phyloP scores from a whole-genome alignment of 345 rosid species.

The Dipteronia dyeriana region DNA sequence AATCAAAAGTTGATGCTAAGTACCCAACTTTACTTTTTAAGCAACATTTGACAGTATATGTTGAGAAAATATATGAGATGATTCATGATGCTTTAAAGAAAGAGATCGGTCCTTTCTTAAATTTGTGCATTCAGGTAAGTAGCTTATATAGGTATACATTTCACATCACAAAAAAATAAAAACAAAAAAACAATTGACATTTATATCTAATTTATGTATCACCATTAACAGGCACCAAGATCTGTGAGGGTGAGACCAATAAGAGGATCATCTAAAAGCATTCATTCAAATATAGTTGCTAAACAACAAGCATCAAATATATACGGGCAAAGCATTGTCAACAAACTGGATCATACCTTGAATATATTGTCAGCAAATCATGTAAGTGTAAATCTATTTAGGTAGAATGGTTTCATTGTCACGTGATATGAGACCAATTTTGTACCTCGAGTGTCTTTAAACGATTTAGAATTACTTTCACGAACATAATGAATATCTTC shows the following conservation, averaged over 20 bases:
- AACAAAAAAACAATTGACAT: neutral
- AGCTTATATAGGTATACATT: neutral
- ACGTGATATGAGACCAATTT: too few relatives aligned
- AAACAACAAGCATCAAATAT: constrained; percentile 61
- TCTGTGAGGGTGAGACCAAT: constrained; percentile 42
- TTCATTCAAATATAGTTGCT: constrained; percentile 40
- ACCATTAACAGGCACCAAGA: constrained; percentile 53
- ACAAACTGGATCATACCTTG: constrained; percentile 48
- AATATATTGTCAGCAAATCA: constrained; percentile 46
- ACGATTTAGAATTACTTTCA: too few relatives aligned
- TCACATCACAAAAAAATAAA: neutral
- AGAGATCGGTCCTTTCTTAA: constrained; percentile 57
- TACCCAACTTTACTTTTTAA: constrained; percentile 71
- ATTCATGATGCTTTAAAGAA: constrained; percentile 65
- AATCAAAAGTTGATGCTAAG: constrained; percentile 63
- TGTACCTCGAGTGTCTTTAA: too few relatives aligned
- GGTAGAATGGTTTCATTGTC: too few relatives aligned
- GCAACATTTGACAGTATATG: constrained; percentile 71
- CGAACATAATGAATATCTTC: too few relatives aligned
- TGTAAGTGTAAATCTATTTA: constrained; percentile 37
- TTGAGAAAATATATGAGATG: constrained; percentile 70
- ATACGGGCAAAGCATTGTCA: constrained; percentile 64
- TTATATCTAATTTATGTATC: constrained; percentile 11
- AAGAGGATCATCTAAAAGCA: constrained; percentile 46
- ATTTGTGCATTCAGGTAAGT: constrained; percentile 64